Percentiles rank a stretch among this genome's conserved stretches.
Conservation (phyloP, 768 basidiomycete genomes). For the Dioszegia aurantiaca region DNA sequence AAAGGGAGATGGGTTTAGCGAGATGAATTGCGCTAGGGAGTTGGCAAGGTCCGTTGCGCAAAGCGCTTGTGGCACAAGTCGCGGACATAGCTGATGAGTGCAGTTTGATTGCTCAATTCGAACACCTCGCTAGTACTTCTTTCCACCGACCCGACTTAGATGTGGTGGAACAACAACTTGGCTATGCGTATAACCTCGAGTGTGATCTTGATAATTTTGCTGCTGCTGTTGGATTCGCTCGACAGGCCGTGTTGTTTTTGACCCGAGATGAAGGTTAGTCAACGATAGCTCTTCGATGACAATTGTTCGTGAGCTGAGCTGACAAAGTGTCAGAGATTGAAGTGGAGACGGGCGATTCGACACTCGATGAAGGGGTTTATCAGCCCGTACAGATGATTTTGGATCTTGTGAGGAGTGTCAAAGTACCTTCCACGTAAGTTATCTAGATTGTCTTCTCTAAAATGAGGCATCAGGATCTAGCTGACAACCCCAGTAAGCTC, state of each 20-base stretch:
- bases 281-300: too few species aligned
- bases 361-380: conserved; percentile 73
- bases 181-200: conserved; percentile 76
- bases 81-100: conserved; percentile 13
- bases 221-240: conserved; percentile 82
- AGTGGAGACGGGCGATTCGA: conserved; percentile 69
- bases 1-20: conserved; percentile 83
- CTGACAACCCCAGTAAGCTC: conserved; percentile 65
- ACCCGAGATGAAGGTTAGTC: conserved; percentile 70
- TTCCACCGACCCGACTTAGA: conserved; percentile 81
- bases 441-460: conserved; percentile 50
- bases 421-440: conserved; percentile 71
- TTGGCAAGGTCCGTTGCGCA: conserved; percentile 71
- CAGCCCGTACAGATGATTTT: conserved; percentile 77
- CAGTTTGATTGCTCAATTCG: conserved; percentile 79
- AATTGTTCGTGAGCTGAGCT: conserved; percentile 4
- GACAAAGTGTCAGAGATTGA: conserved; percentile 63
- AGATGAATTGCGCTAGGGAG: conserved; percentile 89
- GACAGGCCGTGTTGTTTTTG: conserved; percentile 74
- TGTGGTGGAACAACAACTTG: conserved; percentile 82
- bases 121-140: conserved; percentile 84
- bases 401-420: conserved; percentile 76
- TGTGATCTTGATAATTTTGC: conserved; percentile 90
- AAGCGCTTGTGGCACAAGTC: too few species aligned
- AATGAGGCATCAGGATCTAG: background rate